A percentile compares a stretch with the other conserved stretches of the same genome.
phyloP scores from a whole-genome alignment of 78 protist genomes.

The Polysphondylium violaceum region DNA sequence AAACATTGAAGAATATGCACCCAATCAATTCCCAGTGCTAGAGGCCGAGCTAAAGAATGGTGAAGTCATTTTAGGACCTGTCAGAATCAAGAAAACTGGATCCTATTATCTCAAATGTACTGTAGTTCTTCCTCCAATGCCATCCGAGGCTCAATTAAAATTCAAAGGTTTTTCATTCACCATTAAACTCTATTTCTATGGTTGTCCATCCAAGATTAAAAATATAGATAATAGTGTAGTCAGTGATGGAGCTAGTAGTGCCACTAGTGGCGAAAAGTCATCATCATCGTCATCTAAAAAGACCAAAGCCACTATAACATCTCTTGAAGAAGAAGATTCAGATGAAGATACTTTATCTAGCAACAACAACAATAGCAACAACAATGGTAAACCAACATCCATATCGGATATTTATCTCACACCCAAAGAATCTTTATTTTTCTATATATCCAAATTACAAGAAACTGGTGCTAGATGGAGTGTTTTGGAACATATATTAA shows the following conservation, averaged over 20 bases:
- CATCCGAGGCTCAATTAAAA: constrained; percentile 15
- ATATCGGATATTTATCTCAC: constrained; percentile 25
- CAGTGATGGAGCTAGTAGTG: neutral
- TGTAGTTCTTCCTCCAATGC: constrained; percentile 45
- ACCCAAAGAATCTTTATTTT: constrained; percentile 38
- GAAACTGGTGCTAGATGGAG: constrained; percentile 71
- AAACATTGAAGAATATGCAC: constrained; percentile 60
- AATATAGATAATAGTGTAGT: neutral
- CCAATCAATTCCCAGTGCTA: constrained; percentile 40
- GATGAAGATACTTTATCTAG: too few relatives aligned
- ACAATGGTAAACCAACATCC: constrained; percentile 8
- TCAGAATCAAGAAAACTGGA: constrained; percentile 69
- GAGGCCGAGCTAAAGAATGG: constrained; percentile 44
- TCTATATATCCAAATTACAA: constrained; percentile 55
- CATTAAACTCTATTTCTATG: constrained; percentile 57
- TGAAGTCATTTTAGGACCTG: constrained; percentile 61
- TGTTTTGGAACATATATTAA: constrained; percentile 42
- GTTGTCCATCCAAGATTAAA: constrained; percentile 65
- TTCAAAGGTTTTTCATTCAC: constrained; percentile 58
- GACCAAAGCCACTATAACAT: neutral
- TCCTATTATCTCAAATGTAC: constrained; percentile 40
- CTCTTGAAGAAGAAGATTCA: too few relatives aligned
- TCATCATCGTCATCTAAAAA: neutral
- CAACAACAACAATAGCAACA: neutral
- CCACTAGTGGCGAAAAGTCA: neutral